phyloP scores from a whole-genome alignment of 768 basidiomycete species.

The Tubosaeta sp. region DNA sequence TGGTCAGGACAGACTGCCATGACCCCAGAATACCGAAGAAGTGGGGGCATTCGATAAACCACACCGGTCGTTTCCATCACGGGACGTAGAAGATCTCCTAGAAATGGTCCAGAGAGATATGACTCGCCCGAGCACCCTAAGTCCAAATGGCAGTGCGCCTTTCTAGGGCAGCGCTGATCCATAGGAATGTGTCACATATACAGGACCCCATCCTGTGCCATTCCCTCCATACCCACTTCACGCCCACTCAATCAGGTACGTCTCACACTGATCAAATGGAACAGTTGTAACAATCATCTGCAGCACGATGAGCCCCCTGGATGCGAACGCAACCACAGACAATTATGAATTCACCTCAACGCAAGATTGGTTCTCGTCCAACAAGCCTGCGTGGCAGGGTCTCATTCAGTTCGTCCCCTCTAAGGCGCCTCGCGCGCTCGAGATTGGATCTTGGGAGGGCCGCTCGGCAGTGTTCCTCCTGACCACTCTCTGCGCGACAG shows the following conservation, averaged over 20 bases:
- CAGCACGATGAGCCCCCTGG: constrained; percentile 13
- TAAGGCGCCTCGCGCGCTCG: constrained; percentile 43
- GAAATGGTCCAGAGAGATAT: background rate
- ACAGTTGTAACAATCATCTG: background rate
- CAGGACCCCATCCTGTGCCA: background rate
- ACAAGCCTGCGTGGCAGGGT: constrained; percentile 40
- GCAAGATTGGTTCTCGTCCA: constrained; percentile 55
- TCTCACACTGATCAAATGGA: background rate
- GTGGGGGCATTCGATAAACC: background rate
- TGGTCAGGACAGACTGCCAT: background rate
- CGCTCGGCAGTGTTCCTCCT: constrained; percentile 55
- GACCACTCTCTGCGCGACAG: constrained; percentile 39
- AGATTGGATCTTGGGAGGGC: constrained; percentile 64
- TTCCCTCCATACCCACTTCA: background rate
- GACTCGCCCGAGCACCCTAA: background rate
- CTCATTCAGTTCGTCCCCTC: constrained; percentile 38
- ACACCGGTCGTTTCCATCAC: background rate
- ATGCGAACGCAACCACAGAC: constrained; percentile 3
- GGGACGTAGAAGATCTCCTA: background rate
- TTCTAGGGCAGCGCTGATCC: background rate
- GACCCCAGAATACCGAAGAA: background rate
- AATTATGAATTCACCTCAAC: constrained; percentile 43
- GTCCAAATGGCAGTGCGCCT: constrained; percentile 9
- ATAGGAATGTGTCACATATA: constrained; percentile 17
- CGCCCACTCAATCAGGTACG: background rate